phyloP scores from a whole-genome alignment of 352 stramenopile species.

The Pythium sp. region DNA sequence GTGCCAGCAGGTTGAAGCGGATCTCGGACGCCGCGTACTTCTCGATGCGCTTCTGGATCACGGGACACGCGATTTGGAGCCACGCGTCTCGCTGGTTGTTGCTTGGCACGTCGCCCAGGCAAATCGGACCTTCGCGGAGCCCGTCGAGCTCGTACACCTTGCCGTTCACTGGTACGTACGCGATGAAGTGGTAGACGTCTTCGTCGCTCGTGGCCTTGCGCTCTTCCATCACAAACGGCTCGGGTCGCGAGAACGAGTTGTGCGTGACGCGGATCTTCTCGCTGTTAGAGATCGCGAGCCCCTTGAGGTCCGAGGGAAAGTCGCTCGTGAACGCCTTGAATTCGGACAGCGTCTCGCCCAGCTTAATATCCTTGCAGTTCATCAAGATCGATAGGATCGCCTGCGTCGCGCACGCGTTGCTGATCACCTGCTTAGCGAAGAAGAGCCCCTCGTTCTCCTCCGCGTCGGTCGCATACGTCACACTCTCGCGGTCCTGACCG shows the following conservation, averaged over 20 bases:
- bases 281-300: conserved; percentile 84
- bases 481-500: conserved; percentile 24
- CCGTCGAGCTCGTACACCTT: conserved; percentile 96
- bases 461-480: conserved; percentile 20
- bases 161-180: conserved; percentile 89
- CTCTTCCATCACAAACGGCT: conserved; percentile 82
- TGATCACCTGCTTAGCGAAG: conserved; percentile 96
- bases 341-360: conserved; percentile 61
- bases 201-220: conserved; percentile 79
- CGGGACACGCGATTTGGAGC: conserved; percentile 86
- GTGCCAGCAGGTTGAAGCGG: conserved; percentile 96
- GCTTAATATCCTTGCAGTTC: conserved; percentile 76
- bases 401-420: conserved; percentile 96
- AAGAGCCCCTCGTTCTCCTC: conserved; percentile 77
- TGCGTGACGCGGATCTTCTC: conserved; percentile 82
- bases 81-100: conserved; percentile 51
- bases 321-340: conserved; percentile 83
- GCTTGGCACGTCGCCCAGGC: conserved; percentile 62
- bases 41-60: conserved; percentile 93
- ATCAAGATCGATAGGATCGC: conserved; percentile 96
- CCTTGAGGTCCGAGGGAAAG: conserved; percentile 79
- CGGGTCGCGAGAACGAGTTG: conserved; percentile 77
- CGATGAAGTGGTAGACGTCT: conserved; percentile 98
- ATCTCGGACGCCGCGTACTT: conserved; percentile 90
- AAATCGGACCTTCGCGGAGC: conserved; percentile 87